These are phyloP conservation scores for Exophiala aquamarina DNA, from an alignment of 2,329 filamentous ascomycete genomes.

Conservation along the genomic window DNA sequence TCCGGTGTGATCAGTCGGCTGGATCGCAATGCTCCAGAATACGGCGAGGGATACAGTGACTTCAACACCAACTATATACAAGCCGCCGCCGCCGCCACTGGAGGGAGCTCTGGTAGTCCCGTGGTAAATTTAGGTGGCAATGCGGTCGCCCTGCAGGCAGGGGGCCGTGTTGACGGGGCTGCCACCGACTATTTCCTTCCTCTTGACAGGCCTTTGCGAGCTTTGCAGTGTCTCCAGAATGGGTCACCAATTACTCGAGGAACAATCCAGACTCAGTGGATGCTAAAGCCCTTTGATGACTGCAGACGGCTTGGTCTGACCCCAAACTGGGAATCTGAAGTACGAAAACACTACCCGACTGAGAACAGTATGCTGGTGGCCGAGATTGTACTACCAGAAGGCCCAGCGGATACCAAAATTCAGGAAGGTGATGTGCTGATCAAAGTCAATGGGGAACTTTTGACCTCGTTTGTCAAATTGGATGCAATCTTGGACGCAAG, in stretches of 20 bases:
- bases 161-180: constrained; percentile 88
- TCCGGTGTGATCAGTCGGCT: constrained; percentile 96
- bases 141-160: constrained; percentile 89
- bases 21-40: constrained; percentile 95
- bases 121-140: constrained; percentile 94
- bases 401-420: constrained; percentile 81
- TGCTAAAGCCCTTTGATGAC: constrained; percentile 96
- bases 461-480: constrained; percentile 88
- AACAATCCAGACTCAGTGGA: constrained; percentile 97
- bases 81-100: constrained; percentile 92
- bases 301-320: constrained; percentile 85
- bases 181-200: constrained; percentile 98
- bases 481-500: constrained; percentile 89
- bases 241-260: constrained; percentile 77
- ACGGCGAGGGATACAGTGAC: constrained; percentile 96
- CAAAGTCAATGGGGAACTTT: constrained; percentile 87
- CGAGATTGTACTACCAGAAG: constrained; percentile 89
- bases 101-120: constrained; percentile 95
- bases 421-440: constrained; percentile 93
- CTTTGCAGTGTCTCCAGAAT: constrained; percentile 79
- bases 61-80: constrained; percentile 98
- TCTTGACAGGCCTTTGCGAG: constrained; percentile 83
- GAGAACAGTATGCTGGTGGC: constrained; percentile 97
- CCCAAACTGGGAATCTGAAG: constrained; percentile 79
- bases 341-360: constrained; percentile 80